A percentile compares a stretch with the other conserved stretches of the same genome.
Evolutionary conservation across 345 rosid genomes (phyloP).

Genomic region (Dimocarpus longan): DNA sequence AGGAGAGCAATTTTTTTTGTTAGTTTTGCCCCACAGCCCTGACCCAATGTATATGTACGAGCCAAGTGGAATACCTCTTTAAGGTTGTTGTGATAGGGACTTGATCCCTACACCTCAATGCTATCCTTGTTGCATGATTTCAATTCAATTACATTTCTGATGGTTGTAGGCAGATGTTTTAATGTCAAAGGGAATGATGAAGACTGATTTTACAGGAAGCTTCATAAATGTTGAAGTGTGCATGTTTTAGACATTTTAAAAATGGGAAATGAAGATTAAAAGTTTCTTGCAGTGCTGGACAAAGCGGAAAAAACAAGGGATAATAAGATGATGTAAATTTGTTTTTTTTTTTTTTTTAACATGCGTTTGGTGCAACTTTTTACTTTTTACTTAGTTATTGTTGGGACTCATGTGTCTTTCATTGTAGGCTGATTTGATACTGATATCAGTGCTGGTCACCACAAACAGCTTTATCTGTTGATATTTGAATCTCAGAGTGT

Average conservation of each 20-base stretch:
- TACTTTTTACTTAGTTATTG: background rate
- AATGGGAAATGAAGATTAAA: background rate
- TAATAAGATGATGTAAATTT: too few species aligned
- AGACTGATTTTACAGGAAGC: background rate
- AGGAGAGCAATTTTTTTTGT: background rate
- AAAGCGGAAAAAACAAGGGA: background rate
- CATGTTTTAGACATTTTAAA: background rate
- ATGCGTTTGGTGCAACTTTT: background rate
- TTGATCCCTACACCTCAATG: background rate
- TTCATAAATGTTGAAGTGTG: background rate
- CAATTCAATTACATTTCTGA: background rate
- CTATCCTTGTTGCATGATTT: background rate
- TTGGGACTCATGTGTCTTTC: background rate
- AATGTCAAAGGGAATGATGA: background rate
- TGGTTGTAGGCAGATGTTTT: background rate
- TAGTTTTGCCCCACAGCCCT: too few species aligned
- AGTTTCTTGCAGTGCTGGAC: background rate
- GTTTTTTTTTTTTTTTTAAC: too few species aligned
- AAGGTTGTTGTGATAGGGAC: background rate
- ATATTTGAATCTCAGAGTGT: background rate
- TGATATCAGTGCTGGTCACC: background rate
- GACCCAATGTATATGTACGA: too few species aligned
- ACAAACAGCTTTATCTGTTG: background rate
- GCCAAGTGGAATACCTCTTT: too few species aligned
- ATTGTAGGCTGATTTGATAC: background rate